Evolutionary conservation across 306 rosid genomes (phyloP).

Genomic region (Rosa multiflora): DNA sequence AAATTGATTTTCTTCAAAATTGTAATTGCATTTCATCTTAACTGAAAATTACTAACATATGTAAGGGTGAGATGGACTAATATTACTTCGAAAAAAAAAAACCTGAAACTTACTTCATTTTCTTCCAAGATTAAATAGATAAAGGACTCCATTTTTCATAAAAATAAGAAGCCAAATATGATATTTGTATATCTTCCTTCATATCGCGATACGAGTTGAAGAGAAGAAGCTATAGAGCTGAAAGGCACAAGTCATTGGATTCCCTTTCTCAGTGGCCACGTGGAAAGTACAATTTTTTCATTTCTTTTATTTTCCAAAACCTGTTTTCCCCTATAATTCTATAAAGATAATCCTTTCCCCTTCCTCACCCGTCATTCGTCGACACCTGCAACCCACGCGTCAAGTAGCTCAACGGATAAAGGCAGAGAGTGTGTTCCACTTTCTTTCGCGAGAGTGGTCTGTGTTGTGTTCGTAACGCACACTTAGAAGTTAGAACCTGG

Average conservation of each 20-base stretch:
- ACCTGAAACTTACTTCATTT: no score
- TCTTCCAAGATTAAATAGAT: no score
- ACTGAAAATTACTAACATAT: no score
- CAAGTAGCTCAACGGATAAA: not conserved
- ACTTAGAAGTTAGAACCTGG: not conserved
- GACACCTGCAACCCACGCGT: not conserved
- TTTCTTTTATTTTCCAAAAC: not conserved
- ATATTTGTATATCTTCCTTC: no score
- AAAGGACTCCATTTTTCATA: no score
- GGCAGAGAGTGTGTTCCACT: not conserved
- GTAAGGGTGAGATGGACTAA: no score
- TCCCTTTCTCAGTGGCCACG: conserved; percentile 45
- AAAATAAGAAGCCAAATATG: no score
- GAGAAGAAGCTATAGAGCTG: not conserved
- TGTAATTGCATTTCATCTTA: no score
- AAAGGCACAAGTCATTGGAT: conserved; percentile 39
- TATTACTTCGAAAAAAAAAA: no score
- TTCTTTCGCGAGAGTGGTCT: not conserved
- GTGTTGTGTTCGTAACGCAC: not conserved
- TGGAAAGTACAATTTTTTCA: conserved; percentile 35
- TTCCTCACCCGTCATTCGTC: not conserved
- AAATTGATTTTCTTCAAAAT: no score
- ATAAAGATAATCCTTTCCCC: not conserved
- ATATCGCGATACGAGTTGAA: conserved; percentile 18
- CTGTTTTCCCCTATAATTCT: not conserved